Base-by-base conservation (phyloP, 495 filamentous ascomycete genomes). In the Neurospora sp. region DNA sequence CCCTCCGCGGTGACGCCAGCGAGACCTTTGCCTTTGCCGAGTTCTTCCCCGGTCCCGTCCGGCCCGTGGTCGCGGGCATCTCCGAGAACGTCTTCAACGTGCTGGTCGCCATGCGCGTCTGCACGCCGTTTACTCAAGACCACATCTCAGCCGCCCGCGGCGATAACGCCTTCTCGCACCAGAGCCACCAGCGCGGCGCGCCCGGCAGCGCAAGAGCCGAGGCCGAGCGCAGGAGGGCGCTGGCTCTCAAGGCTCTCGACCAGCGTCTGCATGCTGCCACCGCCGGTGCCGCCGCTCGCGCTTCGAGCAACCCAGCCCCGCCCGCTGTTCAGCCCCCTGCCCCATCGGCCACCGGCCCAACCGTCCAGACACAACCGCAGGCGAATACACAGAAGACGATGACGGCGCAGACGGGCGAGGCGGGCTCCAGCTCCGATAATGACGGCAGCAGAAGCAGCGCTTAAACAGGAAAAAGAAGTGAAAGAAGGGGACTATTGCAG, bases 1-100 rank as follows among this genome's bases (percentile, higher is more conserved):
- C 84, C 11, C 85, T 93, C 72, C 86, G 90, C 75, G 96, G 96
- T 70, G 96, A 99, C 78, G 94, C 96, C 20, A 94, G 92, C 77
- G 96, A 99, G 80, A 97, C 94, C 1, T 98, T 99, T 78, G 90
- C 93, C 42, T 97, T 97, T 79, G 91, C 94, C 74, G 92, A 93
- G 78, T 98, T 99, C 81, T 98, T 98, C 84, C 96, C 96, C 3
- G 95, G 96, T 59, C 89, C 90, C 39, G 85, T 93, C 18, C 93
- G 97, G 71, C 90, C 92, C 5, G 88, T 93, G 16, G 86, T 98
- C 72, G 86, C 91, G 23, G 86, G 88, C 70, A 78, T 98, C 39
- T 88, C 92, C 23, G 90, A 93, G 69, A 85, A 89, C 71, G 82
- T 97, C 27, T 98, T 94, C 81, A 85, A 87, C 62, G 76, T 90